phyloP scores from a whole-genome alignment of 2,329 filamentous ascomycete species.

The Fonsecaea monophora region DNA sequence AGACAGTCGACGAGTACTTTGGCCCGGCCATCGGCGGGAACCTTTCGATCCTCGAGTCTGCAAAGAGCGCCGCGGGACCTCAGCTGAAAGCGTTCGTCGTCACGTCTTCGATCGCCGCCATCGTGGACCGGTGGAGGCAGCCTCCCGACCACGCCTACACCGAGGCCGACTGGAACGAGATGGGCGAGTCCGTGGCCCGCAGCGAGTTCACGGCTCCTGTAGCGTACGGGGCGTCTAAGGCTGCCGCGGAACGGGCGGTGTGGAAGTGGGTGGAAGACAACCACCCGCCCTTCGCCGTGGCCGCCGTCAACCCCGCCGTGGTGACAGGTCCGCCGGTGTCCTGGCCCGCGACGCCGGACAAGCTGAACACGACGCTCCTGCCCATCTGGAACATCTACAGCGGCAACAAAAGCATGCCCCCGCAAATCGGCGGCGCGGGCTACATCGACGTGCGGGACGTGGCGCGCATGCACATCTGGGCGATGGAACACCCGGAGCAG shows the following conservation, averaged over 20 bases:
- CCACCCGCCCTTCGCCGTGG: slow-evolving; percentile 31
- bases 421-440: slow-evolving; percentile 37
- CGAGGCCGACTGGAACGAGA: slow-evolving; percentile 47
- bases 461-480: slow-evolving; percentile 38
- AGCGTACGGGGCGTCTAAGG: slow-evolving; percentile 40
- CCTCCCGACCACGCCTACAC: slow-evolving; percentile 42
- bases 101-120: slow-evolving; percentile 39
- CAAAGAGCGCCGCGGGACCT: slow-evolving; percentile 29
- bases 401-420: slow-evolving; percentile 30
- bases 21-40: slow-evolving; percentile 39
- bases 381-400: slow-evolving; percentile 40
- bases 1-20: slow-evolving; percentile 38
- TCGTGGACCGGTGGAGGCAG: slow-evolving; percentile 36
- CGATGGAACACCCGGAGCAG: slow-evolving; percentile 35
- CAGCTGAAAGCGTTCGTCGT: slow-evolving; percentile 38
- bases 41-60: slow-evolving; percentile 35
- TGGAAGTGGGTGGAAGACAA: slow-evolving; percentile 35
- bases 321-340: slow-evolving; percentile 40
- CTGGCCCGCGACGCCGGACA: slow-evolving; percentile 30
- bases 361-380: slow-evolving; percentile 39
- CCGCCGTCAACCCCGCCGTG: slow-evolving; percentile 38
- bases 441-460: slow-evolving; percentile 42
- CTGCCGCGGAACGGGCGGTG: slow-evolving; percentile 37
- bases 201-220: slow-evolving; percentile 33
- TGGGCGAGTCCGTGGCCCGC: slow-evolving; percentile 45